Evolutionary conservation across 2,329 filamentous ascomycete genomes (phyloP).

Genomic region (Fusarium avenaceum): DNA sequence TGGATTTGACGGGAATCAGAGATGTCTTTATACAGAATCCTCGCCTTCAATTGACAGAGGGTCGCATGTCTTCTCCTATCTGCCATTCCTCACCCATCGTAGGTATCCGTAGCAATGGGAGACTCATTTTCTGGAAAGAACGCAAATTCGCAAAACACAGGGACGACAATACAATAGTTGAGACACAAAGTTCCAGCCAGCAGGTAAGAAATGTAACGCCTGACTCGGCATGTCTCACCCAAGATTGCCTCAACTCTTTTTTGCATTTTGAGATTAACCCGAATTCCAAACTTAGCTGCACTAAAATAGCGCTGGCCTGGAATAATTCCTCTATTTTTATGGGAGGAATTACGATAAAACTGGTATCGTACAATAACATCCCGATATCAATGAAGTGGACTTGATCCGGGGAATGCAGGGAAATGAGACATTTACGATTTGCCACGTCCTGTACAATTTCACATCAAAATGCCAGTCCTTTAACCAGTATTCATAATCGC

Average conservation of each 20-base stretch:
- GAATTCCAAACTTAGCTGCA: constrained; percentile 40
- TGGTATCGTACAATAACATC: too few relatives aligned
- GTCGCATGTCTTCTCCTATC: neutral
- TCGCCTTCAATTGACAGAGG: neutral
- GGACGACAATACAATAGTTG: constrained; percentile 7
- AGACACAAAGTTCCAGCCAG: constrained; percentile 31
- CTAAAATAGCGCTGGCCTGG: too few relatives aligned
- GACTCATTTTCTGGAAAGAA: constrained; percentile 12
- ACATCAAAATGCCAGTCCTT: too few relatives aligned
- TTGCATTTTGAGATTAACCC: constrained; percentile 27
- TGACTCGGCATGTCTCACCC: constrained; percentile 39
- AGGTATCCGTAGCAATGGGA: neutral
- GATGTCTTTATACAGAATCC: constrained; percentile 46
- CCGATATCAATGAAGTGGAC: too few relatives aligned
- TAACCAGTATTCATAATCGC: too few relatives aligned
- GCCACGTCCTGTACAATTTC: too few relatives aligned
- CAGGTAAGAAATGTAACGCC: constrained; percentile 34
- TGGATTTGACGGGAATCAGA: constrained; percentile 14
- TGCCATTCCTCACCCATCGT: neutral
- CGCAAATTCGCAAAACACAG: neutral
- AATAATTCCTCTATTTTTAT: fast-evolving
- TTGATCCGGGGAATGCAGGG: too few relatives aligned
- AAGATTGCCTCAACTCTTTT: neutral
- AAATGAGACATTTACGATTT: too few relatives aligned
- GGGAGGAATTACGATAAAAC: too few relatives aligned